A percentile compares a stretch with the other conserved stretches of the same genome.
Evolutionary conservation across 2,329 filamentous ascomycete species (phyloP).

Genomic region (Cordyceps farinosa): DNA sequence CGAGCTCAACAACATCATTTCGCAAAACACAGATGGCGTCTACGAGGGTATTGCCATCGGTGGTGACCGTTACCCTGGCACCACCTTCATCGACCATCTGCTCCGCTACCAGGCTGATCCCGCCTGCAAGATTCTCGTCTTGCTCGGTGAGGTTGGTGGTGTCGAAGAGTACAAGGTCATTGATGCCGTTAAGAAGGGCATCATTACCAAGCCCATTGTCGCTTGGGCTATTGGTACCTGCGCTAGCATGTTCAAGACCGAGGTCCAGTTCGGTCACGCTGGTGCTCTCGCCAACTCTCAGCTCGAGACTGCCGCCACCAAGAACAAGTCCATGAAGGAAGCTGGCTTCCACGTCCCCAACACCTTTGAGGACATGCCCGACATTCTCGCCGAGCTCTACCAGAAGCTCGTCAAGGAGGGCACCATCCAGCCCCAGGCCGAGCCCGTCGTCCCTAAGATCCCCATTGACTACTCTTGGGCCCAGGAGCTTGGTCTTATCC

Average conservation of each 20-base stretch:
- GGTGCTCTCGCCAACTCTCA: conserved; percentile 99
- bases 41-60: conserved; percentile 99
- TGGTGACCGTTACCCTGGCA: conserved; percentile 97
- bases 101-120: conserved; percentile 95
- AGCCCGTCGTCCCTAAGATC: conserved; percentile 96
- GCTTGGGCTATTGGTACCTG: conserved; percentile 99
- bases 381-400: conserved; percentile 75
- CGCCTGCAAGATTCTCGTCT: conserved; percentile 92
- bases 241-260: conserved; percentile 99
- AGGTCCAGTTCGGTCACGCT: conserved; percentile 98
- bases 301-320: conserved; percentile 91
- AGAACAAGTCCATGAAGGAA: conserved; percentile 96
- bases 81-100: conserved; percentile 98
- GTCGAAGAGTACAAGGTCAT: conserved; percentile 99
- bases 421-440: conserved; percentile 77
- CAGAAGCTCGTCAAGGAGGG: conserved; percentile 81
- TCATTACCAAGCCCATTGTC: conserved; percentile 97
- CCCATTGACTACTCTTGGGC: conserved; percentile 99
- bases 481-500: conserved; percentile 97
- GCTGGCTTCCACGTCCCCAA: conserved; percentile 92
- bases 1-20: conserved; percentile 99
- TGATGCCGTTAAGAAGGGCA: conserved; percentile 89
- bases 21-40: conserved; percentile 94
- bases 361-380: conserved; percentile 94
- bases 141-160: conserved; percentile 98